A percentile compares a stretch with the other conserved stretches of the same genome.
Conservation (phyloP, 768 basidiomycete species). For the Dioszegia aurantiaca region DNA sequence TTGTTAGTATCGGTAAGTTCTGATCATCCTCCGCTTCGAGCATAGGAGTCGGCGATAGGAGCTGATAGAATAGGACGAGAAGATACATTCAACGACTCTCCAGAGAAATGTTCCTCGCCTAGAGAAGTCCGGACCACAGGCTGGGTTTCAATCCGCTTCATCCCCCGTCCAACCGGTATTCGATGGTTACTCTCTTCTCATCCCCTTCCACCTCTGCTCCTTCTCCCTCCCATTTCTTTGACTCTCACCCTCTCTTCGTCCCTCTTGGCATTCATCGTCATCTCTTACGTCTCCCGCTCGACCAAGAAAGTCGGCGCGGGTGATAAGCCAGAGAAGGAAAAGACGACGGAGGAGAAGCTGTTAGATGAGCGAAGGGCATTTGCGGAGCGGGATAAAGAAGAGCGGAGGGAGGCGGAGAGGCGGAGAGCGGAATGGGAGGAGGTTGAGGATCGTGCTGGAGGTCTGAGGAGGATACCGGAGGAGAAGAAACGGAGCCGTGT, state of each 20-base stretch:
- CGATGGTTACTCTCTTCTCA: slow-evolving; percentile 47
- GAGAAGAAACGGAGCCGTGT: slow-evolving; percentile 20
- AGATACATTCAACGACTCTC: slow-evolving; percentile 32
- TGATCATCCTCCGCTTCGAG: neutral
- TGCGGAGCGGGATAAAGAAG: slow-evolving; percentile 25
- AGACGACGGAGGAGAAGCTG: slow-evolving; percentile 19
- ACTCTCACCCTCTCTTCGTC: slow-evolving; percentile 45
- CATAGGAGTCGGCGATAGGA: no score
- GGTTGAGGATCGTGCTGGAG: slow-evolving; percentile 26
- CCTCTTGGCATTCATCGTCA: slow-evolving; percentile 41
- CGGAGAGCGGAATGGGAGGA: slow-evolving; percentile 35
- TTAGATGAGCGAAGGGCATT: slow-evolving; percentile 17
- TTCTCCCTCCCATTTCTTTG: slow-evolving; percentile 48
- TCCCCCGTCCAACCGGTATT: slow-evolving; percentile 45
- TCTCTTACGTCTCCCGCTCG: slow-evolving; percentile 31
- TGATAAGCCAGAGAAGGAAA: neutral
- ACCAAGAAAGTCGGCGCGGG: slow-evolving; percentile 1
- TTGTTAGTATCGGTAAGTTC: slow-evolving; percentile 44
- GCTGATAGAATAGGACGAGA: slow-evolving; percentile 33
- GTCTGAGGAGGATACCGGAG: slow-evolving; percentile 27
- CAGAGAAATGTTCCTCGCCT: slow-evolving; percentile 18
- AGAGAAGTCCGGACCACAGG: slow-evolving; percentile 50
- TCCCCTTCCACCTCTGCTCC: slow-evolving; percentile 46
- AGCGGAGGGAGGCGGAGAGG: slow-evolving; percentile 27
- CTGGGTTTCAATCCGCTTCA: slow-evolving; percentile 49